phyloP scores from a whole-genome alignment of 2,329 filamentous ascomycete genomes.

The Penicillium expansum region DNA sequence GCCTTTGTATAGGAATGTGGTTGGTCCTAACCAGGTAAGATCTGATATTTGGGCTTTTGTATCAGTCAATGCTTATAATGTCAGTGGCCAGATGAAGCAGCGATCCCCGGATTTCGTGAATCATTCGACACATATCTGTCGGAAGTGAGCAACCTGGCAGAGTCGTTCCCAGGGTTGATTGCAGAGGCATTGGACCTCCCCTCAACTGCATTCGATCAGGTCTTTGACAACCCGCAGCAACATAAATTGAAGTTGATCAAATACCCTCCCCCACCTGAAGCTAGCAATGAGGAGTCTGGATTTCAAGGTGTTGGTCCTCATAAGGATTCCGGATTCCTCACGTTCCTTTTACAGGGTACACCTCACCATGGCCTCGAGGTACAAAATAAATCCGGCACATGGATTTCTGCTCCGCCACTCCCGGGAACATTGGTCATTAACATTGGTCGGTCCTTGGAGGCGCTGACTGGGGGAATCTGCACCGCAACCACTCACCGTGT shows the following conservation, averaged over 20 bases:
- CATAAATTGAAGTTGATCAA: slow-evolving; percentile 43
- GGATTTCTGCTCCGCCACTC: slow-evolving; percentile 47
- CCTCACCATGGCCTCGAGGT: slow-evolving; percentile 49
- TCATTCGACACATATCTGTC: slow-evolving; percentile 32
- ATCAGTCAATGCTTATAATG: background rate
- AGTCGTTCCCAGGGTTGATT: slow-evolving; percentile 30
- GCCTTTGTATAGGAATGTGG: slow-evolving; percentile 36
- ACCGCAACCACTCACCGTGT: slow-evolving; percentile 39
- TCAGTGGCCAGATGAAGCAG: slow-evolving; percentile 36
- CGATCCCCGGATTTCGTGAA: slow-evolving; percentile 33
- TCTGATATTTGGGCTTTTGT: too few relatives aligned
- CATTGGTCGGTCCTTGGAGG: slow-evolving; percentile 43
- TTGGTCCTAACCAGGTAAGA: slow-evolving; percentile 37
- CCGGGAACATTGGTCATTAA: slow-evolving; percentile 50
- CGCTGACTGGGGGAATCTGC: slow-evolving; percentile 36
- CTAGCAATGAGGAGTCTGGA: slow-evolving; percentile 26
- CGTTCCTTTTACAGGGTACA: slow-evolving; percentile 48
- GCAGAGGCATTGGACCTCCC: slow-evolving; percentile 35
- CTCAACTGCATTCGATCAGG: slow-evolving; percentile 28
- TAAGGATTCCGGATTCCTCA: slow-evolving; percentile 52
- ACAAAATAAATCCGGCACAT: slow-evolving; percentile 47
- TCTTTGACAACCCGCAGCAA: slow-evolving; percentile 36
- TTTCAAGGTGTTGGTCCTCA: slow-evolving; percentile 46
- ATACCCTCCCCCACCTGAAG: slow-evolving; percentile 41
- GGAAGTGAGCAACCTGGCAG: slow-evolving; percentile 26